A percentile compares a stretch with the other conserved stretches of the same genome.
These are phyloP conservation scores for Posidonia oceanica DNA, from an alignment of 116 monocot genomes.

Conservation along the genomic window DNA sequence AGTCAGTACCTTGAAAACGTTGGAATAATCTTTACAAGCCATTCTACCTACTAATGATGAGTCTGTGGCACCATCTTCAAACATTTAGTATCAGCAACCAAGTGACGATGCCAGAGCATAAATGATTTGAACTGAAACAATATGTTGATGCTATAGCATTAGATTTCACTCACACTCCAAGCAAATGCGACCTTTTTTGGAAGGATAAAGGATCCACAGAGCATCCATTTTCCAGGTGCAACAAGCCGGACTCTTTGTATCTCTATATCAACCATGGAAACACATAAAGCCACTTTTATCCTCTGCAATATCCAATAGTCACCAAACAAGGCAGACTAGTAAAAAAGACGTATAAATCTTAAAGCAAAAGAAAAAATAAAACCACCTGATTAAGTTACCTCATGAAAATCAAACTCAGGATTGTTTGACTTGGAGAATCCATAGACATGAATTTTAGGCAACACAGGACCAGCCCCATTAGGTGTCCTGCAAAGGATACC, in stretches of 20 bases:
- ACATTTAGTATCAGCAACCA: too few relatives aligned
- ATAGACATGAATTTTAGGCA: slow-evolving; percentile 82
- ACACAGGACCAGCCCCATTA: slow-evolving; percentile 8
- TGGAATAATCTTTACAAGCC: too few relatives aligned
- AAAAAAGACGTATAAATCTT: not conserved
- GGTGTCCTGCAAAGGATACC: slow-evolving; percentile 37
- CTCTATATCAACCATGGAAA: slow-evolving; percentile 33
- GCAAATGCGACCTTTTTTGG: slow-evolving; percentile 47
- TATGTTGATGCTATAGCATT: too few relatives aligned
- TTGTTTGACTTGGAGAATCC: slow-evolving; percentile 90
- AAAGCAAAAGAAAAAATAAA: not conserved
- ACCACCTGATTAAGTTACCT: slow-evolving; percentile 28
- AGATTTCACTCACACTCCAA: not conserved
- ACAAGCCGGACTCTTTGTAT: slow-evolving; percentile 79
- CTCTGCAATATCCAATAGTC: slow-evolving; percentile 28
- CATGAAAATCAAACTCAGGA: slow-evolving; percentile 92
- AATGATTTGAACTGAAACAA: too few relatives aligned
- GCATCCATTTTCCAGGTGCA: slow-evolving; percentile 98
- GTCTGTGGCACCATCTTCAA: too few relatives aligned
- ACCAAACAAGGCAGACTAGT: slow-evolving; percentile 1
- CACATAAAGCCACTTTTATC: slow-evolving; percentile 57
- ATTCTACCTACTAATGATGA: too few relatives aligned
- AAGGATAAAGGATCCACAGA: slow-evolving; percentile 75
- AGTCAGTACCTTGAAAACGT: too few relatives aligned
- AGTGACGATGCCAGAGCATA: too few relatives aligned